Percentiles rank a stretch among this genome's conserved stretches.
phyloP scores from a whole-genome alignment of 2,329 filamentous ascomycete species.

The Stemphylium vesicarium region DNA sequence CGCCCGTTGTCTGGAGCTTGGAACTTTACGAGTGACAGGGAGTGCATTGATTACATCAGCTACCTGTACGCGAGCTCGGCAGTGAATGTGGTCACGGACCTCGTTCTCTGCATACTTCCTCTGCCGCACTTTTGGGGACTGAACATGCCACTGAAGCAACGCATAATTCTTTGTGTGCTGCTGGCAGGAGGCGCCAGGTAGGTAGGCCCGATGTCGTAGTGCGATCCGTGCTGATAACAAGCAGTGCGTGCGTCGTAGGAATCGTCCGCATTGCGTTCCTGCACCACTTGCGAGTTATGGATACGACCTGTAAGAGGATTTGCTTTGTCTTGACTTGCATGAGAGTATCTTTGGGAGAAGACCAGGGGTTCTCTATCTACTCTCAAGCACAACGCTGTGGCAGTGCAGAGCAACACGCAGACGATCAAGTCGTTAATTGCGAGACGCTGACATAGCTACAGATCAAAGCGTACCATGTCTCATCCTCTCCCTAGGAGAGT shows the following conservation, averaged over 20 bases:
- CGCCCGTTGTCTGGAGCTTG: constrained; percentile 30
- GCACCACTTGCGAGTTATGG: constrained; percentile 24
- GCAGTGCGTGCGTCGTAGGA: constrained; percentile 33
- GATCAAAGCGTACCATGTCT: constrained; percentile 29
- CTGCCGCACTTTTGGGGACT: constrained; percentile 36
- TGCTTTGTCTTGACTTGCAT: background rate
- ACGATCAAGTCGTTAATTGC: background rate
- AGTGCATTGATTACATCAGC: constrained; percentile 30
- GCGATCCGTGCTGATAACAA: background rate
- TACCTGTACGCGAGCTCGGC: constrained; percentile 38
- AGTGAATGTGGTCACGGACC: constrained; percentile 32
- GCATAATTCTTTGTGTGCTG: constrained; percentile 35
- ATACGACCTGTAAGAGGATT: constrained; percentile 32
- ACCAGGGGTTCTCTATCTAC: background rate
- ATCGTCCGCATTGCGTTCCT: constrained; percentile 30
- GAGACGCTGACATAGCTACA: constrained; percentile 4
- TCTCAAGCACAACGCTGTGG: background rate
- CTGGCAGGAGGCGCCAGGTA: constrained; percentile 35
- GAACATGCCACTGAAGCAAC: constrained; percentile 35
- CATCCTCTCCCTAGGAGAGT: constrained; percentile 37
- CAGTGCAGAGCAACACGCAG: background rate
- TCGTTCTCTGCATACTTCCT: constrained; percentile 33
- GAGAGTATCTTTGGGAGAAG: background rate
- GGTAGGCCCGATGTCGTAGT: constrained; percentile 1
- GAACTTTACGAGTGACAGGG: constrained; percentile 24